phyloP scores from a whole-genome alignment of 805 yeast genomes.

The Lipomyces lipofer region DNA sequence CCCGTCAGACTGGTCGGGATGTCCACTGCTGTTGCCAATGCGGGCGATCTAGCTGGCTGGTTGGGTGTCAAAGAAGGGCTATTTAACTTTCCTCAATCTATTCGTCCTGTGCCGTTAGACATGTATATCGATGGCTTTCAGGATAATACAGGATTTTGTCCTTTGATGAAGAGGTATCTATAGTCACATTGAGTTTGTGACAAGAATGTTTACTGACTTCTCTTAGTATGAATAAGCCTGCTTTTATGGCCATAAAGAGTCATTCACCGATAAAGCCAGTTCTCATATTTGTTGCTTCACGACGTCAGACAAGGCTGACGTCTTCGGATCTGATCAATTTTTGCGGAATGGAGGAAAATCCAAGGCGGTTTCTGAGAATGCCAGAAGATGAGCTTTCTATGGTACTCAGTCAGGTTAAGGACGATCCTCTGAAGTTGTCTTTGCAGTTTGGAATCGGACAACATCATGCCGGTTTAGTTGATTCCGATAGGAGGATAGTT shows the following conservation, averaged over 20 bases:
- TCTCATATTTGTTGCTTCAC: slow-evolving; percentile 78
- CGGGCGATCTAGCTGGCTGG: slow-evolving; percentile 86
- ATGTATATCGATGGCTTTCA: slow-evolving; percentile 89
- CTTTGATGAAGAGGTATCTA: slow-evolving; percentile 61
- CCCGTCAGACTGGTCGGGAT: slow-evolving; percentile 70
- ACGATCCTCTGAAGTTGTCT: slow-evolving; percentile 74
- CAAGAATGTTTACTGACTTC: background rate
- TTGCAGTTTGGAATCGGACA: slow-evolving; percentile 78
- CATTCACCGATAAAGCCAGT: slow-evolving; percentile 87
- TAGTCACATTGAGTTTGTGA: background rate
- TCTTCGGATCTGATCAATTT: slow-evolving; percentile 75
- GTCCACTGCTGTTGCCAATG: slow-evolving; percentile 85
- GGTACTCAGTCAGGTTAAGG: slow-evolving; percentile 60
- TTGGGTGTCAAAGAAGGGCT: slow-evolving; percentile 68
- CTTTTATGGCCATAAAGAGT: slow-evolving; percentile 86
- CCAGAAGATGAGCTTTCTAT: slow-evolving; percentile 60
- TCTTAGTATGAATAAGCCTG: slow-evolving; percentile 77
- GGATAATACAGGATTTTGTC: slow-evolving; percentile 76
- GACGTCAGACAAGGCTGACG: slow-evolving; percentile 79
- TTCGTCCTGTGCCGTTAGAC: slow-evolving; percentile 80
- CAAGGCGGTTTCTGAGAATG: slow-evolving; percentile 68
- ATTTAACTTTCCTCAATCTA: slow-evolving; percentile 78
- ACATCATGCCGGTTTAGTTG: slow-evolving; percentile 81
- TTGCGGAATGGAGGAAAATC: slow-evolving; percentile 77
- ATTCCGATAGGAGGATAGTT: slow-evolving; percentile 66